phyloP scores from a whole-genome alignment of 1,284 basidiomycete genomes.

The Ustilago trichophora region DNA sequence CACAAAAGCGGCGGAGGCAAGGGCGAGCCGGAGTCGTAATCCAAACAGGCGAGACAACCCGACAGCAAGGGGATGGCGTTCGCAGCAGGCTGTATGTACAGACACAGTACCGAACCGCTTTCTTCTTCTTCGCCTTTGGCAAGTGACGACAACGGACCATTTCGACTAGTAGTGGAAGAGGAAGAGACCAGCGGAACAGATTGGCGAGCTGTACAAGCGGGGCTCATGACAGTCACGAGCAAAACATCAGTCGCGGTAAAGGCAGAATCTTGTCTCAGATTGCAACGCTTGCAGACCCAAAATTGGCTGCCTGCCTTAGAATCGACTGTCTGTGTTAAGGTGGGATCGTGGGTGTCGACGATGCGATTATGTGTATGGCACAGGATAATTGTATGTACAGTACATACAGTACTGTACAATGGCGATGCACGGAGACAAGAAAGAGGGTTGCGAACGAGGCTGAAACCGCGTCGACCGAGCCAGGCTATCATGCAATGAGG shows the following conservation, averaged over 20 bases:
- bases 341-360: background rate
- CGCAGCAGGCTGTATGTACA: background rate
- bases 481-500: background rate
- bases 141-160: no score
- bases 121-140: no score
- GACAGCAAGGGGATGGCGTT: conserved; percentile 1
- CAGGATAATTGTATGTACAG: background rate
- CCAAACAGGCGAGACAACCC: conserved; percentile 1
- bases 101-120: no score
- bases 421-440: background rate
- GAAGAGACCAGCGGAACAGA: background rate
- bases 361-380: background rate
- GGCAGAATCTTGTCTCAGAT: conserved; percentile 6
- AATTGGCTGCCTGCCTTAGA: no score
- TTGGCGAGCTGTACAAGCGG: background rate
- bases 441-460: conserved; percentile 2
- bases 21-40: background rate
- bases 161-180: no score
- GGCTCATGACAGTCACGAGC: background rate
- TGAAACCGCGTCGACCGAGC: conserved; percentile 11
- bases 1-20: background rate
- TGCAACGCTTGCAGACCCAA: background rate
- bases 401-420: background rate
- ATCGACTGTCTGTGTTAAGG: no score
- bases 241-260: background rate